Evolutionary conservation across 192 early-diverging fungal genomes (phyloP).

Genomic region (Funneliformis geosporum): DNA sequence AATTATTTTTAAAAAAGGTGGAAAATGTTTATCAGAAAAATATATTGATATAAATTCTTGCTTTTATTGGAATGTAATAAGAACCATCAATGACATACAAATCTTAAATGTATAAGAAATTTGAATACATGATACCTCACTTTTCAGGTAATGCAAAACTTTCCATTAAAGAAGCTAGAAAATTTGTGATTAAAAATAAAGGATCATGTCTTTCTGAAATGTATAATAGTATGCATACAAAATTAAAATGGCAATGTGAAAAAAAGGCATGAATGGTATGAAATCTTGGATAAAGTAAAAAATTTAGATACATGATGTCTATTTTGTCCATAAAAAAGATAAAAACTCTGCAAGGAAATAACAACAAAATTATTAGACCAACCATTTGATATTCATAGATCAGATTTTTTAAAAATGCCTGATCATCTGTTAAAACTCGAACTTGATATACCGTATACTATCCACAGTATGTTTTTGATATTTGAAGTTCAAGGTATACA

Average conservation of each 20-base stretch:
- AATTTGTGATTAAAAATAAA: constrained; percentile 14
- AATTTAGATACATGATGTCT: constrained; percentile 16
- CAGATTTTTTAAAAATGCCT: neutral
- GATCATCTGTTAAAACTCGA: constrained; percentile 19
- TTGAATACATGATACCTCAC: neutral
- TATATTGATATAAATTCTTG: too few species aligned
- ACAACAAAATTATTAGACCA: neutral
- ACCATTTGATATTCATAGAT: constrained; percentile 5
- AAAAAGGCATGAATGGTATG: constrained; percentile 16
- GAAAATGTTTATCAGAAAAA: too few species aligned
- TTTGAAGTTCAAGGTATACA: constrained; percentile 10
- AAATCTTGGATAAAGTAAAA: constrained; percentile 19
- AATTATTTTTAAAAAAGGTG: too few species aligned
- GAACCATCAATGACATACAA: neutral
- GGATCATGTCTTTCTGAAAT: constrained; percentile 17
- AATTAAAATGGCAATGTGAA: constrained; percentile 11
- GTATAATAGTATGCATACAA: constrained; percentile 4
- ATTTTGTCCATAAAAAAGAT: neutral
- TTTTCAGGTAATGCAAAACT: neutral
- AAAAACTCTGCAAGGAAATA: constrained; percentile 3
- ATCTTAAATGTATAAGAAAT: neutral
- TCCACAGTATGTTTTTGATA: neutral
- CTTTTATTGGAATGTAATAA: too few species aligned
- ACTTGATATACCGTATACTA: constrained; percentile 16
- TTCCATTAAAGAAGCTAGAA: constrained; percentile 7